phyloP scores from a whole-genome alignment of 345 rosid genomes.

The Lepidium didymum region DNA sequence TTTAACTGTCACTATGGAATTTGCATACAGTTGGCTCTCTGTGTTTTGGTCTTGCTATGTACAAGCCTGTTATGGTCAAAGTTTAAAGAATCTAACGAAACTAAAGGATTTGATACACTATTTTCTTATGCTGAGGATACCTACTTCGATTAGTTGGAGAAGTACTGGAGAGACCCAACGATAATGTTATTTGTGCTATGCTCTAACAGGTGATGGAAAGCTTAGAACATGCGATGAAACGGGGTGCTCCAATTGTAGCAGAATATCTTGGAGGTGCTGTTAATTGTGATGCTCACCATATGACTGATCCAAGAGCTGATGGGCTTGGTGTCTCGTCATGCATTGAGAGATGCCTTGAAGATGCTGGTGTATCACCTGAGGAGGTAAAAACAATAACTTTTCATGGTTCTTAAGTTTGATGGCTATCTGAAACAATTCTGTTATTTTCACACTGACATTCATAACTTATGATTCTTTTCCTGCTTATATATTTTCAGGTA shows the following conservation, averaged over 20 bases:
- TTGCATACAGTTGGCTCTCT: not conserved
- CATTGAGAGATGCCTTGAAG: conserved; percentile 90
- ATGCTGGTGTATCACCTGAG: conserved; percentile 98
- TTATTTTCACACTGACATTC: not conserved
- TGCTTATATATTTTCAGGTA: conserved; percentile 44
- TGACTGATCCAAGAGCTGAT: conserved; percentile 99
- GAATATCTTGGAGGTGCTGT: conserved; percentile 98
- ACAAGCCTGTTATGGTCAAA: not conserved
- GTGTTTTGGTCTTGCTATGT: not conserved
- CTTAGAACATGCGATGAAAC: conserved; percentile 94
- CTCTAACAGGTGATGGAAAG: conserved; percentile 83
- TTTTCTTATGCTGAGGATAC: not conserved
- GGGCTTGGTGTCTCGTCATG: conserved; percentile 99
- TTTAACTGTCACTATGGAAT: not conserved
- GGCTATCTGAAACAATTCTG: not conserved
- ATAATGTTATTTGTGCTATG: not conserved
- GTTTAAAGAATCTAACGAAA: not conserved
- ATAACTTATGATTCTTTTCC: not conserved
- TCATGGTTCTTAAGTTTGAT: not conserved
- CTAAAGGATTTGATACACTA: not conserved
- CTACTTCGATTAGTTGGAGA: not conserved
- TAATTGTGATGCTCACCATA: conserved; percentile 97
- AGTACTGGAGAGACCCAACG: not conserved
- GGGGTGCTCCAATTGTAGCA: conserved; percentile 94
- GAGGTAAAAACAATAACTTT: conserved; percentile 41